Base-by-base conservation (phyloP, 1,284 basidiomycete species). In the Neolentinus lepideus region DNA sequence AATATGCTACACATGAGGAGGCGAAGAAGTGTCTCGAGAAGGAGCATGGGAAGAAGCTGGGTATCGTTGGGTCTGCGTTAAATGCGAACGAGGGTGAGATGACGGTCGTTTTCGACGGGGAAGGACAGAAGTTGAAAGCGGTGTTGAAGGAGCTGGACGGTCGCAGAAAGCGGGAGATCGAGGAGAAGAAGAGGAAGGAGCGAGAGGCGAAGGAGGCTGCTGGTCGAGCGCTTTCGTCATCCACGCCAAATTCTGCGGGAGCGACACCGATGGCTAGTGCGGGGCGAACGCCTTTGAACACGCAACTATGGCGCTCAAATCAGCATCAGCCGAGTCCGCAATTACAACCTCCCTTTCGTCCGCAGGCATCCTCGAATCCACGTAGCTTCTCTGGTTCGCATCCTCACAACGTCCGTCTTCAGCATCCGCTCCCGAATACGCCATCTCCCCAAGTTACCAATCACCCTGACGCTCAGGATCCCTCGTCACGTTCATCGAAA, bases 1-100 rank as follows among this genome's bases (percentile, higher is more conserved):
- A 81, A 59, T 98, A 81, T 67, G 69, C 65, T 8, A 70, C 74
- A 0, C 78, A 81, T 57, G 81, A 83, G 19, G 83, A 86, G 56
- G 87, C 85, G 55, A 78, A 70, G 67, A 75, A 69, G 61, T 92
- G 84, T 68, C 78, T 78, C 55, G 79, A 79, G 62, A 75, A 75
- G 61, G 81, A 86, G 62, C 71, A 87, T 58, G 83, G 83, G 31
- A 77, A 77, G 64, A 76, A 72, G 60, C 67, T 76, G 9, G 67
- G 65, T 53, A 66, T 67, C 19, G 69, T 70, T 25, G 60, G 24
- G 62, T 63, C 53, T 54, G 62, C 55, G 65, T 66, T 52, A 56
- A 66, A 65, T 46, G 63, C 62, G 27, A 75, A 73, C 29, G 71
- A 70, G 19, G 78, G 81, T 56, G 76, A 77, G 61, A 73, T 88